Evolutionary conservation across 164 flowering plant species (phyloP).

Genomic region (Euptelea pleiosperma): DNA sequence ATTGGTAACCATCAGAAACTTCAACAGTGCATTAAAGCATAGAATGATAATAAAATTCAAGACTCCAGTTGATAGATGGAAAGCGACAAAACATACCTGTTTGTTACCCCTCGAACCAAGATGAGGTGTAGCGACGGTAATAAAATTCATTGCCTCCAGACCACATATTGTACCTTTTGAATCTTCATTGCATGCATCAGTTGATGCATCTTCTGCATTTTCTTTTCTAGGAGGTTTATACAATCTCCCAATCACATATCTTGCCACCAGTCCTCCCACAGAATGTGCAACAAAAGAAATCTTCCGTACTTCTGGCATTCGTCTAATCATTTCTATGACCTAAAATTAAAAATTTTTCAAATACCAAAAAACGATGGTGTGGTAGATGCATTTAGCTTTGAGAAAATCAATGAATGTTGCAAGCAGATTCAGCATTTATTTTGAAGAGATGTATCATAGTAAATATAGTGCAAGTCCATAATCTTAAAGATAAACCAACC

Average conservation of each 20-base stretch:
- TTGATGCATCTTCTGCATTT: constrained; percentile 21
- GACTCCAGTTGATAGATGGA: constrained; percentile 1
- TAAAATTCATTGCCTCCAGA: constrained; percentile 82
- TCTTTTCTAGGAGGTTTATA: constrained; percentile 47
- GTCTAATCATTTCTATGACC: constrained; percentile 67
- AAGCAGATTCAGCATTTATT: background rate
- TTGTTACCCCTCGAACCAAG: constrained; percentile 97
- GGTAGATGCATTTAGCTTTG: background rate
- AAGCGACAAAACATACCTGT: constrained; percentile 53
- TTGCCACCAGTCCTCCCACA: constrained; percentile 89
- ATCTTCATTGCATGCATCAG: constrained; percentile 23
- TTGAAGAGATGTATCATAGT: background rate
- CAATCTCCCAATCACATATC: constrained; percentile 87
- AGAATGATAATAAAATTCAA: background rate
- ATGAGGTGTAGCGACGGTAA: constrained; percentile 96
- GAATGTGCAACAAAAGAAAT: constrained; percentile 93
- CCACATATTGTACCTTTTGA: constrained; percentile 70
- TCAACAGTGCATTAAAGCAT: background rate
- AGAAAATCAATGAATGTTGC: background rate
- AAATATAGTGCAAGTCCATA: background rate
- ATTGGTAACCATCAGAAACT: background rate
- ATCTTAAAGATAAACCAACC: constrained; percentile 37
- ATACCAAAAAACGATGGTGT: background rate
- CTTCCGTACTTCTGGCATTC: constrained; percentile 54
- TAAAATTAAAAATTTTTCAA: constrained; percentile 12